Evolutionary conservation across 2,329 filamentous ascomycete genomes (phyloP).

Genomic region (Hymenoscyphus repandus): DNA sequence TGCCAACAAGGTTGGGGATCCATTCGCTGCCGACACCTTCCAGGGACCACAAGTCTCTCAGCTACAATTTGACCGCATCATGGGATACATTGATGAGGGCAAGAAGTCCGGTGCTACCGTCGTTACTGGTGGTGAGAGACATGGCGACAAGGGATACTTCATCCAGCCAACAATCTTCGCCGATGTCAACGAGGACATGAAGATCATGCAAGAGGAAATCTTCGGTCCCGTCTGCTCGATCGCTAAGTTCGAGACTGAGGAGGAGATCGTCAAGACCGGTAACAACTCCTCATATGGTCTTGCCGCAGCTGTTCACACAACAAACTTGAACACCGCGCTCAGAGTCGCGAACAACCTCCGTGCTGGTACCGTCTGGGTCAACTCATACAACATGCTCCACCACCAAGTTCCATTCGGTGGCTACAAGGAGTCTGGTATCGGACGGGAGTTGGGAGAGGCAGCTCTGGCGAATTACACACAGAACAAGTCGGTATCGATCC

Average conservation of each 20-base stretch:
- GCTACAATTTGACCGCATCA: slow-evolving; percentile 66
- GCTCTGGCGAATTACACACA: slow-evolving; percentile 64
- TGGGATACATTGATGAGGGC: slow-evolving; percentile 59
- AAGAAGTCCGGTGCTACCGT: slow-evolving; percentile 61
- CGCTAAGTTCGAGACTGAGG: slow-evolving; percentile 65
- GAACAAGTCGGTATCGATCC: slow-evolving; percentile 60
- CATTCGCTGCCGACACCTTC: slow-evolving; percentile 61
- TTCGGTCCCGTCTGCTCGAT: slow-evolving; percentile 69
- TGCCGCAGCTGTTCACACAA: slow-evolving; percentile 63
- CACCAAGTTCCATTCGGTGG: slow-evolving; percentile 66
- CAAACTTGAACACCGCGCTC: slow-evolving; percentile 62
- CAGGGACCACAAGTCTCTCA: slow-evolving; percentile 67
- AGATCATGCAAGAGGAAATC: slow-evolving; percentile 70
- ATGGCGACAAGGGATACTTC: slow-evolving; percentile 64
- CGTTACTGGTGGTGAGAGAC: slow-evolving; percentile 60
- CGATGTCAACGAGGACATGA: slow-evolving; percentile 65
- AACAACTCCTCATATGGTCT: slow-evolving; percentile 64
- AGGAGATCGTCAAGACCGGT: slow-evolving; percentile 57
- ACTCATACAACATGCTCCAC: slow-evolving; percentile 62
- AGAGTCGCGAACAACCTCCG: slow-evolving; percentile 58
- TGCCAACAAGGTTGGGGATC: slow-evolving; percentile 63
- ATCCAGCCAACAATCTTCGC: slow-evolving; percentile 71
- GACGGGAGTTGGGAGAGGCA: slow-evolving; percentile 68
- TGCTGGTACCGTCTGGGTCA: slow-evolving; percentile 44
- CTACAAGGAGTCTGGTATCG: slow-evolving; percentile 74